Percentiles rank a stretch among this genome's conserved stretches.
Conservation (phyloP, 2,329 filamentous ascomycete genomes). For the Nannizziopsis barbatae region DNA sequence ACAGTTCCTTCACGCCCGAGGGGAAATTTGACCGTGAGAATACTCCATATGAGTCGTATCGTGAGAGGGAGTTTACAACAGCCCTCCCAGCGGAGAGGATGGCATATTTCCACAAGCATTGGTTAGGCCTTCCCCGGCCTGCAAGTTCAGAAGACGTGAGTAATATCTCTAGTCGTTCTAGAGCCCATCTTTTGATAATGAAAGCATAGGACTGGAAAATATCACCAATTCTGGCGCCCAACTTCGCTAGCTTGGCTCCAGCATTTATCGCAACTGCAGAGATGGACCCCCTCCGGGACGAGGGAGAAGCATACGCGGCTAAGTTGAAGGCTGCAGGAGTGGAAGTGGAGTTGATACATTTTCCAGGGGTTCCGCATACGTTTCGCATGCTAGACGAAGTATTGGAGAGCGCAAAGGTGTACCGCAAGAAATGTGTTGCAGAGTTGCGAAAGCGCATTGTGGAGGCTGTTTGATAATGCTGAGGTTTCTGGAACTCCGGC, state of each 20-base stretch:
- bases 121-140: conserved; percentile 30
- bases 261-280: conserved; percentile 33
- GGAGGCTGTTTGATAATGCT: no score
- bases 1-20: conserved; percentile 27
- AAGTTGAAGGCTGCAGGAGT: conserved; percentile 30
- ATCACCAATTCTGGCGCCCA: conserved; percentile 31
- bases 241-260: conserved; percentile 28
- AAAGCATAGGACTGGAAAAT: conserved; percentile 31
- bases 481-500: no score
- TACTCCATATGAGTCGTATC: conserved; percentile 31
- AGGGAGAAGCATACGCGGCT: conserved; percentile 31
- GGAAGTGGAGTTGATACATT: conserved; percentile 24
- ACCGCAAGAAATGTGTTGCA: conserved; percentile 23
- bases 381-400: conserved; percentile 25
- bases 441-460: conserved; percentile 18
- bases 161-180: neutral
- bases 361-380: conserved; percentile 28
- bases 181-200: conserved; percentile 11
- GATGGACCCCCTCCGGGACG: conserved; percentile 34
- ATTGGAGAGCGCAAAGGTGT: conserved; percentile 22
- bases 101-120: conserved; percentile 32
- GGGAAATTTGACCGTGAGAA: conserved; percentile 27
- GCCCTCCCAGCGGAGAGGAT: conserved; percentile 29
- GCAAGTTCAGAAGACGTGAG: conserved; percentile 27
- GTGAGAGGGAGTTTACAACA: conserved; percentile 30